A percentile compares a stretch with the other conserved stretches of the same genome.
Conservation (phyloP, 371 early-diverging fungal species). For the Rhizopus sp. region DNA sequence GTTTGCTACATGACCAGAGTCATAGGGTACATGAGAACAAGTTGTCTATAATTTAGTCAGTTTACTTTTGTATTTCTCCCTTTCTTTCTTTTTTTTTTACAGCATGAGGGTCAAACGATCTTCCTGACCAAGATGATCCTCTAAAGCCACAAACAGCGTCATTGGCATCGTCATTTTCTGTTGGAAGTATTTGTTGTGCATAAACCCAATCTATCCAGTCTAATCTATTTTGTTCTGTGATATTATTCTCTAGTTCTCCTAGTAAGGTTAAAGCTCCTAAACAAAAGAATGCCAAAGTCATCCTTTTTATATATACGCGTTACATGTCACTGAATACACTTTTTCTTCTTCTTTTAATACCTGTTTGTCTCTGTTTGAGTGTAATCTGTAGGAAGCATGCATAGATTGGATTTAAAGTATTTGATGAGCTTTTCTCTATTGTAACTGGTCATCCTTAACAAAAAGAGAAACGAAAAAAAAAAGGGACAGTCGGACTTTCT, state of each 20-base stretch:
- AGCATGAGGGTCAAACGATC: conserved; percentile 49
- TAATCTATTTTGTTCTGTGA: conserved; percentile 54
- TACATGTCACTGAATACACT: not conserved
- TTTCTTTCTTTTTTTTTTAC: conserved; percentile 29
- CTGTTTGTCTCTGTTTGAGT: conserved; percentile 77
- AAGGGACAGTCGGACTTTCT: not conserved
- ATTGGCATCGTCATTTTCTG: conserved; percentile 30
- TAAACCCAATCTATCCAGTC: conserved; percentile 97
- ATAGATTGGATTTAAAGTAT: conserved; percentile 75
- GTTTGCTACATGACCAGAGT: conserved; percentile 81
- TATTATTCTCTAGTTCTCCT: conserved; percentile 57
- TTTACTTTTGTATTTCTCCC: not conserved
- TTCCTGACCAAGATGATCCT: conserved; percentile 70
- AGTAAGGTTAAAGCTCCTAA: conserved; percentile 81
- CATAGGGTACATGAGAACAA: conserved; percentile 40
- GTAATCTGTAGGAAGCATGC: conserved; percentile 75
- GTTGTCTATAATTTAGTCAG: conserved; percentile 18
- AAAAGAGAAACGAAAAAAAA: not conserved
- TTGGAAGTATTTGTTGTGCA: conserved; percentile 79
- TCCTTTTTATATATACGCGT: conserved; percentile 47
- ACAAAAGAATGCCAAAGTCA: conserved; percentile 86
- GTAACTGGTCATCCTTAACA: not conserved
- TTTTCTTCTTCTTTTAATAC: conserved; percentile 36
- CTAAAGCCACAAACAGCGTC: conserved; percentile 63
- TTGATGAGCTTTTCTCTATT: conserved; percentile 57